Conservation (phyloP, 345 rosid species). For the Pistacia atlantica region DNA sequence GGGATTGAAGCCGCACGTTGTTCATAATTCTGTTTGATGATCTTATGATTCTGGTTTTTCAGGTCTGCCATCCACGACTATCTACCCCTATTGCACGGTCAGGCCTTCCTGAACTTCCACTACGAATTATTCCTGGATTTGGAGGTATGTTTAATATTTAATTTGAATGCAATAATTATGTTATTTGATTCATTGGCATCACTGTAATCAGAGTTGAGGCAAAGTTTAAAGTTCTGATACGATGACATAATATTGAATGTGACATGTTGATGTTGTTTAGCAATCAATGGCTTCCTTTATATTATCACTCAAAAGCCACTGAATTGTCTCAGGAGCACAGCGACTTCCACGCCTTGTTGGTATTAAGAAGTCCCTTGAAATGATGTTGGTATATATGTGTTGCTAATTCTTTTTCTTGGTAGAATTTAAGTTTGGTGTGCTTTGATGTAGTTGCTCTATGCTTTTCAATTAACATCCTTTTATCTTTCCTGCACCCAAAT, state of each 20-base stretch:
- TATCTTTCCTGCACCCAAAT: not conserved
- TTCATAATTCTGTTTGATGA: slow-evolving; percentile 1
- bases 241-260: not conserved
- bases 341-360: slow-evolving; percentile 99
- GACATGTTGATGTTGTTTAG: not conserved
- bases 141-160: slow-evolving; percentile 60
- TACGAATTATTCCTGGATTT: slow-evolving; percentile 93
- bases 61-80: slow-evolving; percentile 91
- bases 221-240: not conserved
- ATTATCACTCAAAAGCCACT: slow-evolving; percentile 24
- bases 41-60: slow-evolving; percentile 21
- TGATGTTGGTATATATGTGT: slow-evolving; percentile 77
- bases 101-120: slow-evolving; percentile 92
- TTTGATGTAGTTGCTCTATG: slow-evolving; percentile 1
- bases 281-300: not conserved
- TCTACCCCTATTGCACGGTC: slow-evolving; percentile 74
- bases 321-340: slow-evolving; percentile 76
- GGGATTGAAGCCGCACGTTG: not conserved
- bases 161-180: not conserved
- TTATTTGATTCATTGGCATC: not conserved
- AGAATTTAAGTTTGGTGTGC: slow-evolving; percentile 17
- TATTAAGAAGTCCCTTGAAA: slow-evolving; percentile 84
- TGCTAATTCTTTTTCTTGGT: slow-evolving; percentile 17
- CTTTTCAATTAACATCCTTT: slow-evolving; percentile 2
- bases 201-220: not conserved